Evolutionary conservation across 495 filamentous ascomycete genomes (phyloP).

Genomic region (Daldinia vernicosa): DNA sequence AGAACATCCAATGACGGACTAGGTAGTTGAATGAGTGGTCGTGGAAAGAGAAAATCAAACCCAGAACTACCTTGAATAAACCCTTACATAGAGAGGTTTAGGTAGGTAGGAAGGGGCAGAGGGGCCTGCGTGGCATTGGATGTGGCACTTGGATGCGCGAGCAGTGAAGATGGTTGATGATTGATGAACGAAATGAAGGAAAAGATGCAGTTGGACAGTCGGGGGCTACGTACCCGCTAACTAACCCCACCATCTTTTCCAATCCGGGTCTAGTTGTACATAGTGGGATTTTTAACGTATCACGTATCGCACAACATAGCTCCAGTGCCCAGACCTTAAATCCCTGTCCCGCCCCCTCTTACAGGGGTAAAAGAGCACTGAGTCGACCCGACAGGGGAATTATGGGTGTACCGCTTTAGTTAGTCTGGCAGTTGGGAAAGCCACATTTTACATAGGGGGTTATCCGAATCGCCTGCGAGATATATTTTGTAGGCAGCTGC

Average conservation of each 20-base stretch:
- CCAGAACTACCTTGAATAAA: slow-evolving; percentile 2
- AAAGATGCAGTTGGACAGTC: slow-evolving; percentile 12
- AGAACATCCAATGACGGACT: slow-evolving; percentile 12
- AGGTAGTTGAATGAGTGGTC: slow-evolving; percentile 30
- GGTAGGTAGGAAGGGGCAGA: slow-evolving; percentile 3
- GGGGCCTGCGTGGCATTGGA: slow-evolving; percentile 10
- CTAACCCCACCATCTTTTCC: slow-evolving; percentile 32
- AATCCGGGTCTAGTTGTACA: slow-evolving; percentile 18
- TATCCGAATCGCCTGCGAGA: slow-evolving; percentile 1
- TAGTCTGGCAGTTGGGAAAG: slow-evolving; percentile 7
- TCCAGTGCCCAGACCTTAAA: slow-evolving; percentile 33
- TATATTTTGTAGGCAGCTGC: slow-evolving; percentile 9
- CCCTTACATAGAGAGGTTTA: slow-evolving; percentile 8
- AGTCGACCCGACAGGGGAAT: slow-evolving; percentile 17
- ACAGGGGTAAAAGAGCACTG: slow-evolving; percentile 24
- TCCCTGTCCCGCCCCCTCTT: slow-evolving; percentile 33
- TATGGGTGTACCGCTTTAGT: slow-evolving; percentile 15
- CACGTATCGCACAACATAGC: slow-evolving; percentile 43
- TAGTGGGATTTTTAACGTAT: slow-evolving; percentile 45
- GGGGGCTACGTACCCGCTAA: slow-evolving; percentile 20
- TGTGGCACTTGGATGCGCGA: not conserved
- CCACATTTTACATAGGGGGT: slow-evolving; percentile 4
- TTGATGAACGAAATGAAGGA: slow-evolving; percentile 3
- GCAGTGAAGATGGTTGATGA: slow-evolving; percentile 1
- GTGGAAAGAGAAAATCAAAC: slow-evolving; percentile 17